Evolutionary conservation across 23 red algal genomes (phyloP).

Genomic region (Gracilariopsis chorda): DNA sequence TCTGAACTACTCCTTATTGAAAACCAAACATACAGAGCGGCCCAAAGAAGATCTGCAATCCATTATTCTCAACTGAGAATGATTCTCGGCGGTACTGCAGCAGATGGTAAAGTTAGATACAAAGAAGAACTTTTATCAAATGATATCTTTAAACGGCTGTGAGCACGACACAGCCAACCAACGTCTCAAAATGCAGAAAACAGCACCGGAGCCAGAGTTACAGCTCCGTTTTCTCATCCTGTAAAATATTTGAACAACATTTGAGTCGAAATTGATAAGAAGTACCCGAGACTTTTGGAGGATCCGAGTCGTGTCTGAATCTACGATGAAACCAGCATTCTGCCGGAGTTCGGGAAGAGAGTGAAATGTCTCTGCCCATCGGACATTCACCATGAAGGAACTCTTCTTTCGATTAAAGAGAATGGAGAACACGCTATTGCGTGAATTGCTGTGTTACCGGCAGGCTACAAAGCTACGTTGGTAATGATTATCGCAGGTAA

Average conservation of each 20-base stretch:
- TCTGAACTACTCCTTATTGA: no score
- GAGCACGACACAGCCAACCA: neutral
- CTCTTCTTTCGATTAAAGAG: neutral
- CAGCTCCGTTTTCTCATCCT: neutral
- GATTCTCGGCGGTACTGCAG: neutral
- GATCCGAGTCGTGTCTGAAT: neutral
- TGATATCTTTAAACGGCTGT: neutral
- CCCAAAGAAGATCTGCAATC: neutral
- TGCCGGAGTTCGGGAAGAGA: neutral
- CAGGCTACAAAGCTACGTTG: neutral
- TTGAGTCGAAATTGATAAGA: neutral
- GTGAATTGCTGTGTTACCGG: neutral
- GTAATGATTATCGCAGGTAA: neutral
- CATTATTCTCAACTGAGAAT: neutral
- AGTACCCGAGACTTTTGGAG: neutral
- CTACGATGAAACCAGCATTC: neutral
- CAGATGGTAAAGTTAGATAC: neutral
- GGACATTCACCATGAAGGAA: neutral
- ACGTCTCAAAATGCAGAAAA: neutral
- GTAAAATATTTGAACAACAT: neutral
- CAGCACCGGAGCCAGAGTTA: neutral
- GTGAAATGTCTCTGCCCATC: neutral
- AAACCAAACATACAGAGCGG: no score
- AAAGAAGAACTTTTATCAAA: neutral
- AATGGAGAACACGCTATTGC: neutral